Conservation (phyloP, 129 eudicot genomes). For the Flaveria ramosissima region DNA sequence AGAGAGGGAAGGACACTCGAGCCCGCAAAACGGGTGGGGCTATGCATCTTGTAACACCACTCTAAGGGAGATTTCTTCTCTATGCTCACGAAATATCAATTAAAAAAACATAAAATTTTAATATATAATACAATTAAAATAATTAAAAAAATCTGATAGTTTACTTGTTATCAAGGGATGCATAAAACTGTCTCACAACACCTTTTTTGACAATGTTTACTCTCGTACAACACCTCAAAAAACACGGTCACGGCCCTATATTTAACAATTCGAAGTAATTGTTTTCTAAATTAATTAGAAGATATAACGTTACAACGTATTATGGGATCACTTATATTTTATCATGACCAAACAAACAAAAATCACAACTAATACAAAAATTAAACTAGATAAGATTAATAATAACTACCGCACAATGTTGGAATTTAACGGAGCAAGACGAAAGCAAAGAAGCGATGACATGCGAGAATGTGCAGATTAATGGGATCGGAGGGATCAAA, state of each 20-base stretch:
- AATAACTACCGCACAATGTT: neutral
- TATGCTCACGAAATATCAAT: too few relatives aligned
- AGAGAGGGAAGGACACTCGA: too few relatives aligned
- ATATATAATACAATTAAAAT: too few relatives aligned
- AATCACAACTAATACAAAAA: neutral
- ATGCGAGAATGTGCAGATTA: constrained; percentile 4
- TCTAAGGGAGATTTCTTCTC: too few relatives aligned
- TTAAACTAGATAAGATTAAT: neutral
- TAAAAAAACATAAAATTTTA: too few relatives aligned
- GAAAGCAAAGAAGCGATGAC: neutral
- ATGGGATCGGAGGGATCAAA: constrained; percentile 3
- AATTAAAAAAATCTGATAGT: too few relatives aligned
- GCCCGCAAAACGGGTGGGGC: too few relatives aligned
- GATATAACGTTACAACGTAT: neutral
- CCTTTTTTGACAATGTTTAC: too few relatives aligned
- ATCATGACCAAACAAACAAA: neutral
- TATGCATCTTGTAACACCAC: too few relatives aligned
- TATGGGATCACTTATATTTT: neutral
- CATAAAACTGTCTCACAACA: too few relatives aligned
- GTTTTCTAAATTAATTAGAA: neutral
- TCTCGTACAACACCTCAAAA: neutral
- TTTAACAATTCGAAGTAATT: neutral
- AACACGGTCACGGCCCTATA: neutral
- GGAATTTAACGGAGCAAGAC: neutral
- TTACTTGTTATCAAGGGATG: too few relatives aligned